These are phyloP conservation scores for Neonectria hederae DNA, from an alignment of 2,329 filamentous ascomycete genomes.

Conservation along the genomic window DNA sequence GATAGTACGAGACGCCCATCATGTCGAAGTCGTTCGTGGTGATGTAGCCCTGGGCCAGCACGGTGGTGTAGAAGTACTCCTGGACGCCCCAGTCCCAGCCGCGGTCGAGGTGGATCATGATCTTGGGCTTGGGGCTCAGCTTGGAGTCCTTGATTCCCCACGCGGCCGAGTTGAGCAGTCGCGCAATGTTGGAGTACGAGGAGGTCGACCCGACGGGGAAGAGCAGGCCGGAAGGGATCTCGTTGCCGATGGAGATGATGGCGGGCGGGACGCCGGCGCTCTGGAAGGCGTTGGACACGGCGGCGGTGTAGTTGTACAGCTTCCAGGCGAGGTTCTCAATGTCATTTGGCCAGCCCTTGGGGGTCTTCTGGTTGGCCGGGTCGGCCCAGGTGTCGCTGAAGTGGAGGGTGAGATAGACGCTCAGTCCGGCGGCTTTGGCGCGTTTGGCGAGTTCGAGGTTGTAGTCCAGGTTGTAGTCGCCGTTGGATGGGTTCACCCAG, in stretches of 20 bases:
- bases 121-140: slow-evolving; percentile 66
- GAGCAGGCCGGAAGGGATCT: slow-evolving; percentile 73
- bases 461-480: slow-evolving; percentile 75
- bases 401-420: slow-evolving; percentile 71
- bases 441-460: slow-evolving; percentile 74
- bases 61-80: slow-evolving; percentile 70
- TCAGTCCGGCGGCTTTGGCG: slow-evolving; percentile 69
- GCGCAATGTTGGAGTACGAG: slow-evolving; percentile 68
- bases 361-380: slow-evolving; percentile 69
- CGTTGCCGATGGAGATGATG: slow-evolving; percentile 78
- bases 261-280: slow-evolving; percentile 62
- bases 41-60: slow-evolving; percentile 62
- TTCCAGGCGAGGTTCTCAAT: slow-evolving; percentile 67
- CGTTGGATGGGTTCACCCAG: slow-evolving; percentile 74
- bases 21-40: slow-evolving; percentile 69
- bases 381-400: slow-evolving; percentile 78
- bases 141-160: slow-evolving; percentile 71
- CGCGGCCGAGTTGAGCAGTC: slow-evolving; percentile 70
- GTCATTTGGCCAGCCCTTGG: slow-evolving; percentile 69
- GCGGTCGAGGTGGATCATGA: slow-evolving; percentile 80
- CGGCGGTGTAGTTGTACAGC: slow-evolving; percentile 75
- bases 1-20: slow-evolving; percentile 79
- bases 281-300: slow-evolving; percentile 69
- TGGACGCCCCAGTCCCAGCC: slow-evolving; percentile 77
- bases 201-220: slow-evolving; percentile 67